These are phyloP conservation scores for Tremella yokohamensis DNA, from an alignment of 768 basidiomycete species.

Conservation along the genomic window DNA sequence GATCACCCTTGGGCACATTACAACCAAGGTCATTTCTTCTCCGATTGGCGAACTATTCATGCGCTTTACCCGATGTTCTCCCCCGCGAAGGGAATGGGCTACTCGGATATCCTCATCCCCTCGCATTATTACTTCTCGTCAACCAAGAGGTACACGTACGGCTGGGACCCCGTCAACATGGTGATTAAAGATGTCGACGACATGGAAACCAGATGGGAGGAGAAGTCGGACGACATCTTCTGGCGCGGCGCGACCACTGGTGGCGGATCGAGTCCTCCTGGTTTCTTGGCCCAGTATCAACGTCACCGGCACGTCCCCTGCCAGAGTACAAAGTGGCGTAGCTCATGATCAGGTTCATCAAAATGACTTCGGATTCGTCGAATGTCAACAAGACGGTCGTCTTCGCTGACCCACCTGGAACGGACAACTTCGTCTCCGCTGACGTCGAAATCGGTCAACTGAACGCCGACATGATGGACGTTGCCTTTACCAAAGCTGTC, in stretches of 20 bases:
- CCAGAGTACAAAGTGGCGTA: neutral
- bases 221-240: conserved; percentile 79
- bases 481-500: conserved; percentile 75
- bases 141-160: conserved; percentile 79
- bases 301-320: conserved; percentile 63
- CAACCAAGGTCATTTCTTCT: conserved; percentile 92
- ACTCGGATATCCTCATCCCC: conserved; percentile 85
- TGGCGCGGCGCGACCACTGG: conserved; percentile 97
- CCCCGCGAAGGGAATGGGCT: conserved; percentile 80
- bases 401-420: conserved; percentile 64
- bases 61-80: conserved; percentile 91
- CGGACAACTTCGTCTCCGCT: conserved; percentile 61
- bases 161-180: conserved; percentile 74
- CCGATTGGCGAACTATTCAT: conserved; percentile 86
- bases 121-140: conserved; percentile 93
- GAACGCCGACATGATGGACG: conserved; percentile 80
- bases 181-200: conserved; percentile 72
- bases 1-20: conserved; percentile 74
- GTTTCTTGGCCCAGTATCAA: conserved; percentile 77
- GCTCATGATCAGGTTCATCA: conserved; percentile 60
- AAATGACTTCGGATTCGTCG: conserved; percentile 65
- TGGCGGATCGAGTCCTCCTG: conserved; percentile 80
- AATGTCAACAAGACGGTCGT: conserved; percentile 62
- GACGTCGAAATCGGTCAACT: conserved; percentile 61
- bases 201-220: conserved; percentile 83